Evolutionary conservation across 306 rosid genomes (phyloP).

Genomic region (Erythrophleum fordii): DNA sequence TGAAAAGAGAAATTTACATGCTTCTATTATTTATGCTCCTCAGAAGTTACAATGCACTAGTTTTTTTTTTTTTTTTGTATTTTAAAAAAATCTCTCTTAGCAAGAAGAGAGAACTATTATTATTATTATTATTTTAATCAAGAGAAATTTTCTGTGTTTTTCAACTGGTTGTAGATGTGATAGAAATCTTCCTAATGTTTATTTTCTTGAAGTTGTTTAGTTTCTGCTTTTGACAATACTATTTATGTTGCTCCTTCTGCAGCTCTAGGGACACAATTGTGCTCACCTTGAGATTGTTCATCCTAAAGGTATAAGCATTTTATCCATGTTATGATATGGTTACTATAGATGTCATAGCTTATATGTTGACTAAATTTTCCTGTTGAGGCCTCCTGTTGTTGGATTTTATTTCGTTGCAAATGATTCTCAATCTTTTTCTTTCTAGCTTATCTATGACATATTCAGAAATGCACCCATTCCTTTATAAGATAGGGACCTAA

Average conservation of each 20-base stretch:
- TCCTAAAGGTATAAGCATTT: slow-evolving; percentile 59
- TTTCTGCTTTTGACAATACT: slow-evolving; percentile 33
- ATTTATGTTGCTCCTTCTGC: slow-evolving; percentile 46
- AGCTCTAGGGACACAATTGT: slow-evolving; percentile 84
- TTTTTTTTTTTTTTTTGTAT: no score
- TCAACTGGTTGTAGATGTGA: slow-evolving; percentile 2
- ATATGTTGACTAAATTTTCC: not conserved
- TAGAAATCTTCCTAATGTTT: not conserved
- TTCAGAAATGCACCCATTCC: not conserved
- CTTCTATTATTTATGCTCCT: slow-evolving; percentile 3
- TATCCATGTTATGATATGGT: slow-evolving; percentile 17
- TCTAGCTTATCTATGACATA: not conserved
- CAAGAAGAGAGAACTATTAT: not conserved
- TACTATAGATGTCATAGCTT: slow-evolving; percentile 14
- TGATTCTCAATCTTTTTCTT: not conserved
- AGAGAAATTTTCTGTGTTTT: slow-evolving; percentile 1
- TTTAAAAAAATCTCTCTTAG: not conserved
- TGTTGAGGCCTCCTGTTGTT: slow-evolving; percentile 7
- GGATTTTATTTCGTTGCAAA: slow-evolving; percentile 5
- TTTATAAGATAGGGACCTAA: not conserved
- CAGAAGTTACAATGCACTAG: not conserved
- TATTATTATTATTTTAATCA: not conserved
- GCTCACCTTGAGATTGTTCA: slow-evolving; percentile 85
- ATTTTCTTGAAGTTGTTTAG: not conserved
- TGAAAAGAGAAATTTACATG: slow-evolving; percentile 6